phyloP scores from a whole-genome alignment of 2,329 filamentous ascomycete genomes.

The Sordariomycetes sp. region DNA sequence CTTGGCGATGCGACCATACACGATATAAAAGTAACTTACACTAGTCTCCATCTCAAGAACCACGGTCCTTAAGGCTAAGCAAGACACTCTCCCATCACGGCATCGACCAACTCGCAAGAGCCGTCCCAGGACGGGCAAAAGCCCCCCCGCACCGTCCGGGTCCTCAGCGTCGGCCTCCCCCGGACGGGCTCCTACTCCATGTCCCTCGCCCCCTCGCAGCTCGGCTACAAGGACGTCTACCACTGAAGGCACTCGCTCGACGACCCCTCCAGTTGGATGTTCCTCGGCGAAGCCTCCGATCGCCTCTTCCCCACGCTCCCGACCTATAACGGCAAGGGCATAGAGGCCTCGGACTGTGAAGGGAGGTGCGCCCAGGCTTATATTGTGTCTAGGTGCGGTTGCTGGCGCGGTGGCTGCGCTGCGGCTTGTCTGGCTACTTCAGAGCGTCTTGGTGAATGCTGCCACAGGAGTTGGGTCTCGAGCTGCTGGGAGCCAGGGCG shows the following conservation, averaged over 20 bases:
- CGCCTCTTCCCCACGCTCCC: conserved; percentile 14
- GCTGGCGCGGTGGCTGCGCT: background rate
- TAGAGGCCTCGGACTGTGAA: background rate
- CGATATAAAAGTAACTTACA: too few species aligned
- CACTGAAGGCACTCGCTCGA: conserved; percentile 15
- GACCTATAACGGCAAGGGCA: conserved; percentile 12
- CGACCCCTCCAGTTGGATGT: conserved; percentile 10
- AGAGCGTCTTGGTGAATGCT: background rate
- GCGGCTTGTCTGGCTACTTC: background rate
- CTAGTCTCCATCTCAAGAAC: background rate
- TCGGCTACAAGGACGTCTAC: conserved; percentile 19
- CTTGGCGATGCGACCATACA: too few species aligned
- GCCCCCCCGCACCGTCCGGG: conserved; percentile 12
- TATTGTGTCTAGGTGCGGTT: background rate
- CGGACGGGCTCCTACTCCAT: conserved; percentile 21
- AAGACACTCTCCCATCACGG: background rate
- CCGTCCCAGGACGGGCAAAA: background rate
- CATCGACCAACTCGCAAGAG: background rate
- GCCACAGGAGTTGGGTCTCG: background rate
- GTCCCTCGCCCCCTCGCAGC: conserved; percentile 14
- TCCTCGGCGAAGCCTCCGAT: conserved; percentile 15
- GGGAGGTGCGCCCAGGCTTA: background rate
- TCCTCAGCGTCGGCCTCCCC: conserved; percentile 16
- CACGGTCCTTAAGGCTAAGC: background rate
- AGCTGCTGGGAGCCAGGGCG: background rate